Evolutionary conservation across 2,329 filamentous ascomycete species (phyloP).

Genomic region (Colletotrichum kahawae): DNA sequence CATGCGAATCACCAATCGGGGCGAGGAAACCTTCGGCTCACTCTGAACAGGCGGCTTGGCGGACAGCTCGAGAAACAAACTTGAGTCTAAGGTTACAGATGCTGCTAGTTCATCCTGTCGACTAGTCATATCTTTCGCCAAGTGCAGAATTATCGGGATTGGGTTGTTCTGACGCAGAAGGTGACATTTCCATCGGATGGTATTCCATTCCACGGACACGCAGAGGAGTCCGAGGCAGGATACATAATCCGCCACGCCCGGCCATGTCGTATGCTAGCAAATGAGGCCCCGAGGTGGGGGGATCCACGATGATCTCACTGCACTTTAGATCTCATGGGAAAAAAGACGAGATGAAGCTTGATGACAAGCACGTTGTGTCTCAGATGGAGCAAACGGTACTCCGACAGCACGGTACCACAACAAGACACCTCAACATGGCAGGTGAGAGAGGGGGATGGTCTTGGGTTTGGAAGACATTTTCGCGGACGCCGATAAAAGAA

Average conservation of each 20-base stretch:
- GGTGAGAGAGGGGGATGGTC: neutral
- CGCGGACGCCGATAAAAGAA: neutral
- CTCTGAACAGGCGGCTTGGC: neutral
- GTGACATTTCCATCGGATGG: neutral
- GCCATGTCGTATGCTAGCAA: neutral
- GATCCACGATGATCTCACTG: conserved; percentile 8
- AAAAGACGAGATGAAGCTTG: neutral
- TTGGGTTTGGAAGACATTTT: neutral
- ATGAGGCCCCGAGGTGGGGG: neutral
- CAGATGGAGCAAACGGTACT: neutral
- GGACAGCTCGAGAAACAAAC: neutral
- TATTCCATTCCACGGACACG: neutral
- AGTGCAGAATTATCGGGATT: neutral
- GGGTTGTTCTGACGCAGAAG: neutral
- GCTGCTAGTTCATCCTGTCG: neutral
- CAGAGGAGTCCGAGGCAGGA: neutral
- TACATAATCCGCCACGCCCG: neutral
- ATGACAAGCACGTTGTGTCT: neutral
- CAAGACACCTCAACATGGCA: neutral
- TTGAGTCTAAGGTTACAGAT: neutral
- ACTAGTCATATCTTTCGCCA: neutral
- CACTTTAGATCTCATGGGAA: neutral
- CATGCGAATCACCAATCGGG: neutral
- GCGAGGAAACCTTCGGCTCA: neutral
- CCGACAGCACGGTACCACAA: neutral